Conservation (phyloP, 257 asterid genomes). For the Nicotiana tabacum region DNA sequence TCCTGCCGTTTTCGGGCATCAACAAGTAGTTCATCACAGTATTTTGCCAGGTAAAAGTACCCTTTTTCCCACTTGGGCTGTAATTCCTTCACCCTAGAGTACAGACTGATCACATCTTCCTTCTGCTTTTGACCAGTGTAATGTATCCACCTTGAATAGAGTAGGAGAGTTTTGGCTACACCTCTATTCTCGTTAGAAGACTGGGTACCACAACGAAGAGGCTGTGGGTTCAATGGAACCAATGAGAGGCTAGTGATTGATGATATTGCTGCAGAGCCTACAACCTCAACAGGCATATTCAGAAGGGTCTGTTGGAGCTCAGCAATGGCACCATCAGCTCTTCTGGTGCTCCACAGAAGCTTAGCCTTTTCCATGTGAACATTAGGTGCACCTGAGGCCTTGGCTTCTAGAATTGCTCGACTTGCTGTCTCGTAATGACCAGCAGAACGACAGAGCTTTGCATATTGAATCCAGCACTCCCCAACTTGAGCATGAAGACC, state of each 20-base stretch:
- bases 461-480: constrained; percentile 91
- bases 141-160: constrained; percentile 93
- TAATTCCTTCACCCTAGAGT: constrained; percentile 84
- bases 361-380: constrained; percentile 96
- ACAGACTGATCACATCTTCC: constrained; percentile 84
- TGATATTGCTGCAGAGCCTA: constrained; percentile 80
- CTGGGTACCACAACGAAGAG: constrained; percentile 50
- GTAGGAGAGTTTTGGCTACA: constrained; percentile 87
- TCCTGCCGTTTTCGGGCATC: constrained; percentile 97
- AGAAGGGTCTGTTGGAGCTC: constrained; percentile 96
- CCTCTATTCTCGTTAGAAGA: constrained; percentile 52
- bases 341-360: constrained; percentile 92
- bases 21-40: constrained; percentile 87
- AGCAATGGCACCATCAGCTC: constrained; percentile 94
- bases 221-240: constrained; percentile 75
- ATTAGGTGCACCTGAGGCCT: constrained; percentile 73
- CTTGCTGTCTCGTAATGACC: constrained; percentile 97
- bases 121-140: constrained; percentile 94
- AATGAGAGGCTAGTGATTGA: constrained; percentile 82
- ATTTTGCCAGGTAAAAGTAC: constrained; percentile 88
- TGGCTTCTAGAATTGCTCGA: constrained; percentile 92
- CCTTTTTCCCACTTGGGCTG: constrained; percentile 99
- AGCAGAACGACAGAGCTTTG: constrained; percentile 93
- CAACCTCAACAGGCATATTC: constrained; percentile 76
- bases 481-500: constrained; percentile 73